A percentile compares a stretch with the other conserved stretches of the same genome.
Conservation (phyloP, 768 basidiomycete species). For the Crassisporium funariophilum region DNA sequence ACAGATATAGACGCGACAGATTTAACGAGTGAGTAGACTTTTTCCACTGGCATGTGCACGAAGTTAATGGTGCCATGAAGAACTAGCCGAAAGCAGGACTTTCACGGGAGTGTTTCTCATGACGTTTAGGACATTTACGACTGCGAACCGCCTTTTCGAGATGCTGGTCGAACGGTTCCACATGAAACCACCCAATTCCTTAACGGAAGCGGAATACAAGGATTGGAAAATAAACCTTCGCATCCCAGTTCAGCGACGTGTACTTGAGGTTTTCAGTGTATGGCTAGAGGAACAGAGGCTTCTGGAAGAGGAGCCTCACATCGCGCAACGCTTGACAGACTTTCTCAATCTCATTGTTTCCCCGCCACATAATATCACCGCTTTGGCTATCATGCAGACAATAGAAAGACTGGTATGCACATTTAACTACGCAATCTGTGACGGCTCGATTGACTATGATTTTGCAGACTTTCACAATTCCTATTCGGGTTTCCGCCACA, state of each 20-base stretch:
- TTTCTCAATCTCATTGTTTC: conserved; percentile 52
- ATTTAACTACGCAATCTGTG: conserved; percentile 1
- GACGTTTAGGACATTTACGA: conserved; percentile 82
- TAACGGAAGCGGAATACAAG: conserved; percentile 52
- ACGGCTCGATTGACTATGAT: conserved; percentile 9
- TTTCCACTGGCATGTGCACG: not conserved
- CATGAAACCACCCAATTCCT: conserved; percentile 49
- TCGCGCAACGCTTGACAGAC: conserved; percentile 55
- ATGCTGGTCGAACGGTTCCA: conserved; percentile 66
- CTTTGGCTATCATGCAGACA: conserved; percentile 50
- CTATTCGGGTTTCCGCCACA: conserved; percentile 24
- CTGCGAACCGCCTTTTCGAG: conserved; percentile 67
- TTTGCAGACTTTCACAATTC: conserved; percentile 44
- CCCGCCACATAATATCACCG: conserved; percentile 42
- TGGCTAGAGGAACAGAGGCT: conserved; percentile 68
- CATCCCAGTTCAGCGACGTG: conserved; percentile 62
- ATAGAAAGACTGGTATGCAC: conserved; percentile 57
- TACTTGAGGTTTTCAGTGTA: conserved; percentile 54
- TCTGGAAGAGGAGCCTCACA: conserved; percentile 64
- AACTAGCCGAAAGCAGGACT: conserved; percentile 23
- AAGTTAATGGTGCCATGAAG: conserved; percentile 16
- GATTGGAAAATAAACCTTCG: conserved; percentile 70
- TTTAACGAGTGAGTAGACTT: conserved; percentile 51
- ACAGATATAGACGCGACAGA: conserved; percentile 42
- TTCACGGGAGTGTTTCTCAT: conserved; percentile 73